Base-by-base conservation (phyloP, 106 monocot genomes). In the Apostasia shenzhenica region DNA sequence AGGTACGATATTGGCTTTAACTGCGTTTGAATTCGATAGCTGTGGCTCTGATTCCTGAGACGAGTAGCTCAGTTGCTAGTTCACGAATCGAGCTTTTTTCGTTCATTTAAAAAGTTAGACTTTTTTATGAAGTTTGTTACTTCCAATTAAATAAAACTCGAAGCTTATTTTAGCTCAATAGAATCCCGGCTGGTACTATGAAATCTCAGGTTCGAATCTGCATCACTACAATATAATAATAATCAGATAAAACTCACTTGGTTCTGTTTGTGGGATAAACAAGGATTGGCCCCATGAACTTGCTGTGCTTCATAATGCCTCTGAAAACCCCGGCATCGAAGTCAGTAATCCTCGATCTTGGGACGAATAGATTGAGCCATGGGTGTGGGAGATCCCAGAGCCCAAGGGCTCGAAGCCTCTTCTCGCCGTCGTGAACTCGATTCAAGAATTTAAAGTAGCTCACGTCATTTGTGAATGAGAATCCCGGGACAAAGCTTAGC, bases 311-410 rank as follows among this genome's bases (percentile, higher is more conserved):
- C 8, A 85, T 63, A 56, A 90, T 81, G 40, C 72, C 48, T 59
- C 71, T 86, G 68, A 90, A 77, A 3, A 83, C 90, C 1, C 81
- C 83, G 3, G 1, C 39, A 40, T 90, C 55, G 26, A 79, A 83
- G n/a, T 90, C 78, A 0, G 8, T 8, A 14, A 90, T 83, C 47
- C 78, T 59, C 3, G 90, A 90, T 48, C 66, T 73, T 2, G 90
- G 81, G 0, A 86, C 69, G 9, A 90, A 79, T 13, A 90, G 51
- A 38, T 79, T 86, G 6, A 90, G 81, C 90, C 90, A 90, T 61
- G 85, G 89, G 47, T 89, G 85, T 0, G 83, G 85, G 9, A 85
- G 78, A 2, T 89, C 78, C 89, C 89, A 89, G 0, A 80, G 72
- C 2, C 78, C 83, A 39, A 59, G 44, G 3, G 80, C 47, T 3